Evolutionary conservation across 305 asterid genomes (phyloP).

Genomic region (Fraxinus albicans): DNA sequence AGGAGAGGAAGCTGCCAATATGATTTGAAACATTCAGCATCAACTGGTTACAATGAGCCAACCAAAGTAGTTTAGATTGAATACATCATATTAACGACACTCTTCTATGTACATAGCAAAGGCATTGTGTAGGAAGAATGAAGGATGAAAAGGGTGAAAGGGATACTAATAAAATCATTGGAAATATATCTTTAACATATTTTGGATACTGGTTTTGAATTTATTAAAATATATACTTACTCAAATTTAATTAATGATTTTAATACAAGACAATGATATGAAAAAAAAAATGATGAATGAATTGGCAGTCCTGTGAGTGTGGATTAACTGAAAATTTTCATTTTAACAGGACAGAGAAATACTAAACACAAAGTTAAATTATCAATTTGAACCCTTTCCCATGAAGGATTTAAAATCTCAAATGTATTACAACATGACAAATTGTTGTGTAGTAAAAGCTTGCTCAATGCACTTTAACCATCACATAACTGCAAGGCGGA

Average conservation of each 20-base stretch:
- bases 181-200: background rate
- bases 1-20: conserved; percentile 81
- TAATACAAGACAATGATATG: background rate
- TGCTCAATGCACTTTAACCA: background rate
- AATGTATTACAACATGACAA: background rate
- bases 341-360: background rate
- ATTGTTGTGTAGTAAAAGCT: background rate
- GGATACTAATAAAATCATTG: background rate
- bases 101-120: background rate
- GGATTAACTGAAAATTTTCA: background rate
- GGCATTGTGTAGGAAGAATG: background rate
- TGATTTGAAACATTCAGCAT: conserved; percentile 29
- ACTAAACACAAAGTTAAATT: background rate
- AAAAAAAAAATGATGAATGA: background rate
- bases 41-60: conserved; percentile 9
- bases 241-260: background rate
- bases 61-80: conserved; percentile 3
- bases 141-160: background rate
- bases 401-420: background rate
- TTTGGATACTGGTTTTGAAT: background rate
- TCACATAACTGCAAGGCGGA: background rate
- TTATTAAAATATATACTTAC: background rate
- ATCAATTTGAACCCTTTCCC: background rate
- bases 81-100: background rate
- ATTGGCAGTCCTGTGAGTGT: background rate